These are phyloP conservation scores for Eucalyptus erythrocorys DNA, from an alignment of 345 rosid genomes.

Conservation along the genomic window DNA sequence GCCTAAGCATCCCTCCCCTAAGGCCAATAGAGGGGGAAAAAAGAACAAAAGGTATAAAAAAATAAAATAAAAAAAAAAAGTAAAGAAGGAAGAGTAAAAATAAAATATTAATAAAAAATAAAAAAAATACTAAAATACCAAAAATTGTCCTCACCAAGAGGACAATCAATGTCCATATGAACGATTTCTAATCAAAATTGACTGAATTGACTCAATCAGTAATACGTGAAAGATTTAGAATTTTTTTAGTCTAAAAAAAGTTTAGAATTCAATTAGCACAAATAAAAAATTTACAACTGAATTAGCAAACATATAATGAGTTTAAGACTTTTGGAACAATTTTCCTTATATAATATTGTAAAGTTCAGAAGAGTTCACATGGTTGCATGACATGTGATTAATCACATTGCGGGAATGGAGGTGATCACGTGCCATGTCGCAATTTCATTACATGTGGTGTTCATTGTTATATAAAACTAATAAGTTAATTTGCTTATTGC, in stretches of 20 bases:
- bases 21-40: too few species aligned
- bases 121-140: too few species aligned
- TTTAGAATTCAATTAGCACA: not conserved
- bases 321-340: too few species aligned
- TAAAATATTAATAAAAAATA: accelerated
- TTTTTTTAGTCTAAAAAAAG: too few species aligned
- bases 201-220: not conserved
- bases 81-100: not conserved
- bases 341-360: not conserved
- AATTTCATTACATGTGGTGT: not conserved
- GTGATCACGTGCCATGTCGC: not conserved
- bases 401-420: not conserved
- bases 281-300: accelerated
- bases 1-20: too few species aligned
- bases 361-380: not conserved
- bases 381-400: not conserved
- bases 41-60: too few species aligned
- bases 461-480: not conserved
- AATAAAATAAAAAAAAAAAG: too few species aligned
- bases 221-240: too few species aligned
- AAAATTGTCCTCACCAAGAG: not conserved
- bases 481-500: not conserved
- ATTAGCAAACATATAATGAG: too few species aligned
- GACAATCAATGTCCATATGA: too few species aligned
- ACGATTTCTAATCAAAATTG: too few species aligned